phyloP scores from a whole-genome alignment of 352 stramenopile species.

The Phytophthora lateralis region DNA sequence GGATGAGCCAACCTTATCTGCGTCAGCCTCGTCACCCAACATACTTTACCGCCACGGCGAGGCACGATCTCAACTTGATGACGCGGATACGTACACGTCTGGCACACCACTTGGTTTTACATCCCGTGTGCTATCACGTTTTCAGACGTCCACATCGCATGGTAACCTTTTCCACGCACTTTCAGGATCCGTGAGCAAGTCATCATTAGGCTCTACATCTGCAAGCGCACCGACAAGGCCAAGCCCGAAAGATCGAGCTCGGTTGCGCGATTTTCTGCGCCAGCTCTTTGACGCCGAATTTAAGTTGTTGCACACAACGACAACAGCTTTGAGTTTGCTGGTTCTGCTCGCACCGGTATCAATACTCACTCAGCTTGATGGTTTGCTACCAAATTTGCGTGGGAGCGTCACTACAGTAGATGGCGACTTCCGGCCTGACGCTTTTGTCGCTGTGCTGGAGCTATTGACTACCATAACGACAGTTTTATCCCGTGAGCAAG shows the following conservation, averaged over 20 bases:
- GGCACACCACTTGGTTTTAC: slow-evolving; percentile 52
- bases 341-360: slow-evolving; percentile 49
- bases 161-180: slow-evolving; percentile 66
- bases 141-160: slow-evolving; percentile 58
- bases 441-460: slow-evolving; percentile 63
- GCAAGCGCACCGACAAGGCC: slow-evolving; percentile 14
- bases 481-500: slow-evolving; percentile 20
- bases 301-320: slow-evolving; percentile 56
- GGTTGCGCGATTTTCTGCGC: slow-evolving; percentile 46
- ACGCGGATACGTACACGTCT: slow-evolving; percentile 18
- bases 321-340: slow-evolving; percentile 63
- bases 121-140: slow-evolving; percentile 75
- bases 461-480: slow-evolving; percentile 62
- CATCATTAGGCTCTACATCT: slow-evolving; percentile 8
- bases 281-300: slow-evolving; percentile 71
- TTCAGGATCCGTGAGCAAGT: slow-evolving; percentile 43
- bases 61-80: slow-evolving; percentile 8
- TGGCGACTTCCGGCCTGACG: slow-evolving; percentile 70
- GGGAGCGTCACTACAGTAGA: slow-evolving; percentile 65
- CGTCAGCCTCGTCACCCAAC: slow-evolving; percentile 31
- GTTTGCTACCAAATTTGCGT: slow-evolving; percentile 43
- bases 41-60: slow-evolving; percentile 29
- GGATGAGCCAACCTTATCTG: slow-evolving; percentile 31
- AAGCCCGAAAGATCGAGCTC: slow-evolving; percentile 36
- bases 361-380: slow-evolving; percentile 42